Percentiles rank a stretch among this genome's conserved stretches.
Evolutionary conservation across 106 monocot genomes (phyloP).

Genomic region (Phalaenopsis equestris): DNA sequence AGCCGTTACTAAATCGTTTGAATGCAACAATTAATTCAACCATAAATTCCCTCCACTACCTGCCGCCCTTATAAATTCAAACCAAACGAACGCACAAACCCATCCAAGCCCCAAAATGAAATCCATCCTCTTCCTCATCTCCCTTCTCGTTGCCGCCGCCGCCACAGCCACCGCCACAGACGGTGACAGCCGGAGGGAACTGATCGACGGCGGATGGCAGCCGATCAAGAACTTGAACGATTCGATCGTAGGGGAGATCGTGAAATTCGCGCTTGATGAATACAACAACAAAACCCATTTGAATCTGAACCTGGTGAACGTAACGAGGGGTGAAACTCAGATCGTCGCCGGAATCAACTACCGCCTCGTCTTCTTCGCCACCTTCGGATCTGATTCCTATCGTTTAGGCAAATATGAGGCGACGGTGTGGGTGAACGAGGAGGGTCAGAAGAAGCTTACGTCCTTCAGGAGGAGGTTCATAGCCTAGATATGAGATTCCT

Average conservation of each 20-base stretch:
- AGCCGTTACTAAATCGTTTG: too few relatives aligned
- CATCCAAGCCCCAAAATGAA: conserved; percentile 8
- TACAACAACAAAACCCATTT: conserved; percentile 17
- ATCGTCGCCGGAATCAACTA: conserved; percentile 35
- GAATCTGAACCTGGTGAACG: conserved; percentile 9
- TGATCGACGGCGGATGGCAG: conserved; percentile 21
- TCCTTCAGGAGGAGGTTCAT: too few relatives aligned
- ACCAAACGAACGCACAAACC: too few relatives aligned
- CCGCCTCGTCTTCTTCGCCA: conserved; percentile 18
- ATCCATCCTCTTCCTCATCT: neutral
- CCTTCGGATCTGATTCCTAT: neutral
- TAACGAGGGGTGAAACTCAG: conserved; percentile 30
- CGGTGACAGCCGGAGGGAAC: neutral
- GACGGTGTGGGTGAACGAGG: too few relatives aligned
- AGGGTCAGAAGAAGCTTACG: too few relatives aligned
- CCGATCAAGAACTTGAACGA: conserved; percentile 32
- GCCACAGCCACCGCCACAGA: neutral
- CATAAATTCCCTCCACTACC: too few relatives aligned
- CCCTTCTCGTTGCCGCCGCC: neutral
- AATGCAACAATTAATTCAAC: too few relatives aligned
- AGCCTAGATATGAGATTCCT: too few relatives aligned
- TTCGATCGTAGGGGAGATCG: conserved; percentile 26
- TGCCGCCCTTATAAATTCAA: too few relatives aligned
- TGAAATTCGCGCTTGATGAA: conserved; percentile 31
- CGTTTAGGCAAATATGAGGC: neutral